Evolutionary conservation across 2,329 filamentous ascomycete genomes (phyloP), one percentile per base, ranked within the genome.

Genomic region (Hypoxylon sp.): DNA sequence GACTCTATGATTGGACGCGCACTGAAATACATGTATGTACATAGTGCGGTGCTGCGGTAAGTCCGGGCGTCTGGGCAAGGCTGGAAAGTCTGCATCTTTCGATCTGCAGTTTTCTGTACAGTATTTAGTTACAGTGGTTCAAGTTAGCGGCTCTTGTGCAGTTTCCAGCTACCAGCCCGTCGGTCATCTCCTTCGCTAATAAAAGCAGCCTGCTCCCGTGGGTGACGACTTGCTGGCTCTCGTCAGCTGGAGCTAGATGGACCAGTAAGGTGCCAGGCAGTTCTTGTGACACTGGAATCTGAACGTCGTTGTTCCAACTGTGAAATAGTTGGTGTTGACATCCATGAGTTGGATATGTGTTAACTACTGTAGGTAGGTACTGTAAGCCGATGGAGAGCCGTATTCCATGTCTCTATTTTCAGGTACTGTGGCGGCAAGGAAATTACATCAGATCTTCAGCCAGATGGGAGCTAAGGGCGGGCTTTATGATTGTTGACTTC

Each of bases 161-260:
- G 49, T 36, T 61, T 61, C 49, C 56, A 44, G 55, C 46, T 63
- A 63, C 65, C 63, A 66, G 38, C 42, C 14, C 56, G 40, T 66
- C 66, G 66, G 66, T 66, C 59, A 64, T 68, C 51, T 68, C 63
- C 59, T 58, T n/a, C 51, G 18, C 46, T 51, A 59, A 64, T 64
- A 57, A 63, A 56, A 66, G 44, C 18, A 18, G 30, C 22, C 42
- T 44, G 12, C 22, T 55, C 16, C 64, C 49, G 45, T 57, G 60
- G 60, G 6, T 59, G 49, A 49, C 32, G 45, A 30, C 14, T 45
- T 46, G 49, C 11, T 58, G 30, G 46, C n/a, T 48, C 51, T 58
- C 30, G 11, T 44, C 42, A 38, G 44, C 24, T 58, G 36, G 54
- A 56, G 22, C 28, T n/a, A 30, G 53, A 53, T 57, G 28, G 32